Base-by-base conservation (phyloP, 2,329 filamentous ascomycete genomes). In the Nannizzia gypsea region DNA sequence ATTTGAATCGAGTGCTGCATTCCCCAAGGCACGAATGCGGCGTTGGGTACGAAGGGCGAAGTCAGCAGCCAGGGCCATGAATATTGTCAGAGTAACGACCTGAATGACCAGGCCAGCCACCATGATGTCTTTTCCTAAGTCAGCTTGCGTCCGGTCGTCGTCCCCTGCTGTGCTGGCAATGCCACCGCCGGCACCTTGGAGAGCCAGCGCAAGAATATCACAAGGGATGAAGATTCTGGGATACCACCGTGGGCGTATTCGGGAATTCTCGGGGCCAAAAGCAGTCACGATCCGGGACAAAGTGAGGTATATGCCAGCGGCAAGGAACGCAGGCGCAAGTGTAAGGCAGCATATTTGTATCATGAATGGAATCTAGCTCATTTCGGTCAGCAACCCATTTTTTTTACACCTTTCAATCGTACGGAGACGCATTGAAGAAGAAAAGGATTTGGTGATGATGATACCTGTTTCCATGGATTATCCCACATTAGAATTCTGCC, bases 281-380 rank as follows among this genome's bases (percentile, higher is more conserved):
- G 70, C 62, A 34, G 67, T 66, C 56, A 76, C 68, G 56, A 76
- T 72, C 31, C 71, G 70, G 2, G 71, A 70, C 8, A 87, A 73
- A 62, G 81, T 84, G 57, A 88, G 73, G 66, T 88, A 88, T 44
- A 87, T 78, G 1, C 78, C 81, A 0, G 82, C 84, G 6, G 82
- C 79, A 68, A 86, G 76, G 67, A 86, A 87, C 1, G 83, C 83
- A 0, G 85, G 84, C 0, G 76, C 84, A 61, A 87, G 79, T 2
- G 84, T 87, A 60, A 88, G 74, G 64, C 79, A 82, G 66, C 81
- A 63, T 58, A 67, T 64, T 48, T 64, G 36, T 44, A 71, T 68
- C 63, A 76, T 64, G 74, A 77, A 59, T 36, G 55, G 61, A 44
- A 34, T 57, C 55, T 60, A 31, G 9, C 17, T 13, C 15, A 31